Conservation (phyloP, 345 rosid species). For the Raphanus raphanistrum region DNA sequence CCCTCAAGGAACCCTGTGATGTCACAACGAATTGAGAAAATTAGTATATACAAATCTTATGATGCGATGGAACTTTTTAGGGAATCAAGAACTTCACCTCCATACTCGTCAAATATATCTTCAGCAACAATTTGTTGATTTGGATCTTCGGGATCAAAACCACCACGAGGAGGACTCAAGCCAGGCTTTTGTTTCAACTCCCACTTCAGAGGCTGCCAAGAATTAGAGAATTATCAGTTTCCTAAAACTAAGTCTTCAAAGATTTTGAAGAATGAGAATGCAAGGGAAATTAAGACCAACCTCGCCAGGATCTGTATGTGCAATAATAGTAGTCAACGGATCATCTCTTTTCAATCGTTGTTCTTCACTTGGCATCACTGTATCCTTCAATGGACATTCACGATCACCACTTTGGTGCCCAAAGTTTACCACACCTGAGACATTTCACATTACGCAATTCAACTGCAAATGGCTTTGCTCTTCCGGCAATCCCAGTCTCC, state of each 20-base stretch:
- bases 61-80: neutral
- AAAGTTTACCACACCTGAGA: slow-evolving; percentile 76
- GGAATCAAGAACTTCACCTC: slow-evolving; percentile 54
- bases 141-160: slow-evolving; percentile 82
- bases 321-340: slow-evolving; percentile 84
- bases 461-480: slow-evolving; percentile 88
- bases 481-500: slow-evolving; percentile 83
- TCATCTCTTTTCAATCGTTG: slow-evolving; percentile 90
- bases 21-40: neutral
- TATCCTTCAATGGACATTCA: slow-evolving; percentile 90
- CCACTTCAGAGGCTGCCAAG: slow-evolving; percentile 86
- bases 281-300: slow-evolving; percentile 39
- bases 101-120: slow-evolving; percentile 96
- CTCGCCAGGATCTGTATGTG: slow-evolving; percentile 81
- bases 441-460: slow-evolving; percentile 94
- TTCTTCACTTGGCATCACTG: slow-evolving; percentile 93
- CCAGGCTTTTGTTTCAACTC: slow-evolving; percentile 97
- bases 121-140: slow-evolving; percentile 98
- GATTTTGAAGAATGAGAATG: slow-evolving; percentile 1
- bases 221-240: neutral
- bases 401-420: slow-evolving; percentile 99
- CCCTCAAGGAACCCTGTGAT: slow-evolving; percentile 76
- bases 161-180: slow-evolving; percentile 97
- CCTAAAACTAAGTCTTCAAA: neutral
- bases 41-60: slow-evolving; percentile 19